phyloP scores from a whole-genome alignment of 2,329 filamentous ascomycete genomes.

The Sporothrix pseudoabietina region DNA sequence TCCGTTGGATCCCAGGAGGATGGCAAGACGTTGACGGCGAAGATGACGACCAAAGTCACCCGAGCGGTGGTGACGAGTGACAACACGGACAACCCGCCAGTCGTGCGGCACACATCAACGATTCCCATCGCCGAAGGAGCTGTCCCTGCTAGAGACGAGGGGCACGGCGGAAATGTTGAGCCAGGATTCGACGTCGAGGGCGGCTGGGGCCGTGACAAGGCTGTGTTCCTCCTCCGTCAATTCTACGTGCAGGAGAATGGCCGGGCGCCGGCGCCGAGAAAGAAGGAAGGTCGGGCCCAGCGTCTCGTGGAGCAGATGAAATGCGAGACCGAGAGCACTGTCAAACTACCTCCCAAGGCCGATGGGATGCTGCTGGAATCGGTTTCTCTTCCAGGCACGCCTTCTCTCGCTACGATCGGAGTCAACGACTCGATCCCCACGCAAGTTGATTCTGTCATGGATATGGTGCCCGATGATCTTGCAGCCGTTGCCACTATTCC shows the following conservation, averaged over 20 bases:
- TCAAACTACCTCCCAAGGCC: slow-evolving; percentile 31
- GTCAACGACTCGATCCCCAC: background rate
- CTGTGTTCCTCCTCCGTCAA: slow-evolving; percentile 84
- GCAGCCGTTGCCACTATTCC: background rate
- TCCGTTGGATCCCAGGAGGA: slow-evolving; percentile 14
- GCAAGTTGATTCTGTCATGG: background rate
- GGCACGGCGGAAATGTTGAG: slow-evolving; percentile 71
- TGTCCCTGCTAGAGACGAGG: slow-evolving; percentile 39
- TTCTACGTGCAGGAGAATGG: slow-evolving; percentile 99
- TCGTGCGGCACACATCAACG: slow-evolving; percentile 34
- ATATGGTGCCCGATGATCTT: background rate
- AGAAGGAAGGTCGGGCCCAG: slow-evolving; percentile 59
- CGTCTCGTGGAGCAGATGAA: slow-evolving; percentile 57
- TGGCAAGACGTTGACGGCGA: background rate
- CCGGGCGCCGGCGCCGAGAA: slow-evolving; percentile 64
- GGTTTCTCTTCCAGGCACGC: background rate
- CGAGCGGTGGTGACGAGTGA: slow-evolving; percentile 25
- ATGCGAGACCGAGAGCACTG: slow-evolving; percentile 41
- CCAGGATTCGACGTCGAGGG: slow-evolving; percentile 79
- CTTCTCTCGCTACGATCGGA: background rate
- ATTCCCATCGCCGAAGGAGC: slow-evolving; percentile 37
- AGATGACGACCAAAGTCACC: slow-evolving; percentile 23
- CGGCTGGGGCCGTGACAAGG: slow-evolving; percentile 86
- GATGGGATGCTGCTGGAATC: slow-evolving; percentile 25
- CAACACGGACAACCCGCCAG: slow-evolving; percentile 25